Evolutionary conservation across 768 basidiomycete genomes (phyloP).

Genomic region (Lentinus tigrinus): DNA sequence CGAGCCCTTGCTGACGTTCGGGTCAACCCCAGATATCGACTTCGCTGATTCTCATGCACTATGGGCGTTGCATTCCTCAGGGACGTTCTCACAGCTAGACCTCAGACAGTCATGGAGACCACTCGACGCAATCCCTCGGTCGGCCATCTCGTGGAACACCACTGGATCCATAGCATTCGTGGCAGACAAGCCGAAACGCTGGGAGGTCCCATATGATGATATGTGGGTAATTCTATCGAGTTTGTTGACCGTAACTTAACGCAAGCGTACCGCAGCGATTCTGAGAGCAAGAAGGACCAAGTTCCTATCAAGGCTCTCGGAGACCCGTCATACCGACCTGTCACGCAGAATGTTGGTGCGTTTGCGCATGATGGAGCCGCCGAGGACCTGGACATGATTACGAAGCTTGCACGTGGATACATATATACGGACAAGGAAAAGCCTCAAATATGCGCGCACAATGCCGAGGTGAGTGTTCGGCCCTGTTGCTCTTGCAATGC

Average conservation of each 20-base stretch:
- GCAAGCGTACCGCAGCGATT: constrained; percentile 30
- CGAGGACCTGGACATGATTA: constrained; percentile 51
- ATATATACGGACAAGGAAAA: constrained; percentile 50
- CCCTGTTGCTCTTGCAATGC: not conserved
- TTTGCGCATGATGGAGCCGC: constrained; percentile 36
- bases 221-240: constrained; percentile 40
- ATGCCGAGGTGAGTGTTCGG: constrained; percentile 49
- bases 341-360: constrained; percentile 58
- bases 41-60: constrained; percentile 72
- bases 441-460: constrained; percentile 50
- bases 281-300: constrained; percentile 32
- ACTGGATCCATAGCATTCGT: constrained; percentile 67
- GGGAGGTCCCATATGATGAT: constrained; percentile 82
- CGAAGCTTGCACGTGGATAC: constrained; percentile 63
- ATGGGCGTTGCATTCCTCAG: constrained; percentile 73
- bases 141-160: constrained; percentile 65
- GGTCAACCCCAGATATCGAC: constrained; percentile 62
- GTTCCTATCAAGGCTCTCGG: constrained; percentile 55
- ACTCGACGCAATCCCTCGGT: constrained; percentile 64
- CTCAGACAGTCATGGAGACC: constrained; percentile 62
- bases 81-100: constrained; percentile 79
- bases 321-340: constrained; percentile 50
- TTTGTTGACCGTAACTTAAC: not conserved
- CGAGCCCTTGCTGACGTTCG: too few relatives aligned
- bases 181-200: constrained; percentile 46